Evolutionary conservation across 176 grass and related monocot genomes (phyloP).

Genomic region (Areca catechu): DNA sequence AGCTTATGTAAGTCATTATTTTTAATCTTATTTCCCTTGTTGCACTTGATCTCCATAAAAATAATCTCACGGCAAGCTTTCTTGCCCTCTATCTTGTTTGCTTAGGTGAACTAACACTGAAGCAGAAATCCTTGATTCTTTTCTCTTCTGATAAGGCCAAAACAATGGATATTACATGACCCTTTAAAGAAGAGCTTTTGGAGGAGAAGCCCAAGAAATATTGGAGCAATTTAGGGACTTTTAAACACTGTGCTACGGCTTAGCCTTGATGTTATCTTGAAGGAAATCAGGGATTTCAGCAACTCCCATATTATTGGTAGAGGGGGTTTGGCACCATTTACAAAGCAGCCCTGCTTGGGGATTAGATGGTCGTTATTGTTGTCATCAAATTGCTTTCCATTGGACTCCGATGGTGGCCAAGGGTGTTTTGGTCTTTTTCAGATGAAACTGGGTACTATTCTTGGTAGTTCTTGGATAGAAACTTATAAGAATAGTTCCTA

Average conservation of each 20-base stretch:
- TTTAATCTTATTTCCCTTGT: conserved; percentile 68
- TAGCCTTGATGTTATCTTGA: conserved; percentile 69
- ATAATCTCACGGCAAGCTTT: conserved; percentile 38
- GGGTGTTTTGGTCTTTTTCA: too few relatives aligned
- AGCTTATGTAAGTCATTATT: conserved; percentile 37
- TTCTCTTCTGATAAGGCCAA: conserved; percentile 37
- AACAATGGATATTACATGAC: conserved; percentile 35
- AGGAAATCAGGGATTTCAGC: conserved; percentile 83
- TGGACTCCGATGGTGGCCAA: too few relatives aligned
- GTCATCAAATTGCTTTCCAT: too few relatives aligned
- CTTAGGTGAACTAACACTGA: conserved; percentile 40
- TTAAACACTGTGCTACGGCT: conserved; percentile 71
- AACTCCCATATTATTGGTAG: conserved; percentile 79
- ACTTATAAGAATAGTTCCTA: too few relatives aligned
- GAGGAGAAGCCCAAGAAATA: conserved; percentile 61
- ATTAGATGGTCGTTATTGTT: conserved; percentile 40
- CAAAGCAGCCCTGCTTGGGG: conserved; percentile 58
- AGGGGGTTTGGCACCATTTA: conserved; percentile 90
- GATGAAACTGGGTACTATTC: too few relatives aligned
- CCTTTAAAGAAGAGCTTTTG: conserved; percentile 72
- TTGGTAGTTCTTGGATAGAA: too few relatives aligned
- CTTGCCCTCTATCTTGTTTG: conserved; percentile 29
- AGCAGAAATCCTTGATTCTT: conserved; percentile 31
- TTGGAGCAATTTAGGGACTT: conserved; percentile 83
- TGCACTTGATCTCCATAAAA: conserved; percentile 76